Evolutionary conservation across 192 early-diverging fungal species (phyloP), one percentile per base, ranked within the genome.

Genomic region (Fimicolochytrium jonesii): DNA sequence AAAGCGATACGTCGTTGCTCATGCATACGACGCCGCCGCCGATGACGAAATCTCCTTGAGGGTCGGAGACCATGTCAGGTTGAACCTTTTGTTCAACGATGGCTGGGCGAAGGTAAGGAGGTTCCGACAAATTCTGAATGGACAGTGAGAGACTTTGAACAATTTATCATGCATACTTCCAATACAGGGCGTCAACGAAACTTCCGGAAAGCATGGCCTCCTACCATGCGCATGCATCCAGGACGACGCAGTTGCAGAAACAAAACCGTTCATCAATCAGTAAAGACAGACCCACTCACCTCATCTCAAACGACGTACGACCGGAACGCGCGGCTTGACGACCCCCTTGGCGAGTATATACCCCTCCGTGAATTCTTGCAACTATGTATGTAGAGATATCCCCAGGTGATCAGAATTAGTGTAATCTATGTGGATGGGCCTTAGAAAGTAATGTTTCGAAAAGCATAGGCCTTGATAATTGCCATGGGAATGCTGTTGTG

Each of bases 31-130:
- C n/a, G 67, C 72, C 6, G 43, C 37, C n/a, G 67, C 64, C 13
- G 42, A 56, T 18, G 72, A 74, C 30, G 72, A 74, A 55, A 55
- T 74, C 28, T 29, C 26, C 11, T 47, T 74, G 67, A 43, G 46
- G 10, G 53, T 59, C 9, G 72, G 72, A 6, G 72, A 74, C 37
- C 35, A 42, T 20, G 67, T 74, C 17, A 23, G 54, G 39, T 39
- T 74, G 33, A 59, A 55, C 30, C 52, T 74, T 18, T 36, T 76
- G 37, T 76, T 72, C 50, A 69, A 64, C 51, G 74, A 76, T 66
- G 74, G 74, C 4, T 66, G 63, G 70, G 69, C 64, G 34, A 65
- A 68, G 48, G 51, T 65, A 22, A 7, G 37, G 25, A 22, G 25
- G 17, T 31, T 54, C 52, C 25, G 9, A 49, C 13, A 49, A 18